Evolutionary conservation across 2,329 filamentous ascomycete species (phyloP).

Genomic region (Immersiporthe knoxdaviesiana): DNA sequence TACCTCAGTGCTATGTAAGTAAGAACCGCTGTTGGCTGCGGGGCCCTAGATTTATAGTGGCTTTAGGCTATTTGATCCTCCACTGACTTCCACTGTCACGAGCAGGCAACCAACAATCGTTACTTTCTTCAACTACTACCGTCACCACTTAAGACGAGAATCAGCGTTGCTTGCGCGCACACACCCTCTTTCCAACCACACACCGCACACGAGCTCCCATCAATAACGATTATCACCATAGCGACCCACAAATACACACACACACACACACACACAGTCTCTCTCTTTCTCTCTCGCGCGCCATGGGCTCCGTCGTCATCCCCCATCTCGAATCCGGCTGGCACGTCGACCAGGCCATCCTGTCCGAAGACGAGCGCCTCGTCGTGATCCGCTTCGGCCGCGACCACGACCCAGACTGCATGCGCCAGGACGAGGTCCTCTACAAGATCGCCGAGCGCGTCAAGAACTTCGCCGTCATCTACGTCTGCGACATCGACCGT

Average conservation of each 20-base stretch:
- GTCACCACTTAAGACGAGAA: neutral
- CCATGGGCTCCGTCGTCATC: conserved; percentile 82
- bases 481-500: conserved; percentile 88
- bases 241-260: no score
- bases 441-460: conserved; percentile 92
- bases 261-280: neutral
- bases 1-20: no score
- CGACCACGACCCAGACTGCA: conserved; percentile 78
- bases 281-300: no score
- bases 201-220: neutral
- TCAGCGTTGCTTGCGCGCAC: neutral
- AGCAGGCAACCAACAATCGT: neutral
- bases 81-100: neutral
- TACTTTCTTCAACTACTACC: neutral
- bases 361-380: conserved; percentile 69
- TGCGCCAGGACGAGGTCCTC: conserved; percentile 85
- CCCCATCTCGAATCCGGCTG: conserved; percentile 90
- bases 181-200: neutral
- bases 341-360: conserved; percentile 98
- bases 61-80: neutral
- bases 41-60: neutral
- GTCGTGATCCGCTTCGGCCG: conserved; percentile 93
- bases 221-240: no score
- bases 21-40: neutral
- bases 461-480: conserved; percentile 91